Evolutionary conservation across 495 filamentous ascomycete species (phyloP), one percentile per base, ranked within the genome.

Genomic region (Neurospora sp.): DNA sequence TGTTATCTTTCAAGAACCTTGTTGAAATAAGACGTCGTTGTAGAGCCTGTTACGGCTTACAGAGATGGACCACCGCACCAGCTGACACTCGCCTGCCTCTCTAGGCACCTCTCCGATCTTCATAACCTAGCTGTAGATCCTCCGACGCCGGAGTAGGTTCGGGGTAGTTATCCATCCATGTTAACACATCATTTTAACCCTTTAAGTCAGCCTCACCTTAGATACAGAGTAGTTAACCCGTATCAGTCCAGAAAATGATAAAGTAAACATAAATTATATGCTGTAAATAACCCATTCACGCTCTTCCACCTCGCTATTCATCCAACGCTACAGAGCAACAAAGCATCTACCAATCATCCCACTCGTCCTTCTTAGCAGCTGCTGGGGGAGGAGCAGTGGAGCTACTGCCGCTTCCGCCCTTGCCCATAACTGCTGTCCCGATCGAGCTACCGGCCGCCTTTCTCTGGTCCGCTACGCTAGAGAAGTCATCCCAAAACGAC

Each of bases 401-500:
- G 46, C 76, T 72, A 70, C 78, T 75, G 69, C 78, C 83, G 69
- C 78, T 83, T 40, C 79, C 80, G 40, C 82, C 82, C 84, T 90
- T 86, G 76, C 90, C 91, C 86, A 92, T 90, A 40, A 91, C 93
- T 44, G 87, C 84, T 37, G 92, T 93, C 27, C 93, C 93, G 76
- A 94, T 90, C n/a, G 90, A 80, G 79, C 76, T 86, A 70, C 76
- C 80, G 6, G 54, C 27, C 12, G 54, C 2, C 27, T 80, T 82
- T 41, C 80, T 78, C 41, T 85, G 83, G 72, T 87, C 84, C 3
- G 88, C 87, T 35, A 86, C 81, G 42, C 80, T 82, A 0, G 89
- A 88, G 73, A 95, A 88, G 31, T 89, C 88, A 82, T 98, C 96
- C 96, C 96, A 99, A 82, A 99, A 99, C 46, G 93, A 92, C 75